Base-by-base conservation (phyloP, 306 rosid species). In the Trifolium subterraneum region DNA sequence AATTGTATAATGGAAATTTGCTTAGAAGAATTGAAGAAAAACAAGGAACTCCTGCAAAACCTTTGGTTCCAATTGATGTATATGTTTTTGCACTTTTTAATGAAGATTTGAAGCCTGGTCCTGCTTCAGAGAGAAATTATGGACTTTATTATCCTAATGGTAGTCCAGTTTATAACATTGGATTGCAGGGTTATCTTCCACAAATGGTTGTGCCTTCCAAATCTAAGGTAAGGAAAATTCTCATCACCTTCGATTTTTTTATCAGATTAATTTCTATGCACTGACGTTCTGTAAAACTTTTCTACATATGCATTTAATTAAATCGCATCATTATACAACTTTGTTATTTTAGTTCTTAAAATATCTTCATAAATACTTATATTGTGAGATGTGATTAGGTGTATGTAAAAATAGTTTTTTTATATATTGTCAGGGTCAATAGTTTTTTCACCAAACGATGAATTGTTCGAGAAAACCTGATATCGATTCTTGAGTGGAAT, bases 131-230 rank as follows among this genome's bases (percentile, higher is more conserved):
- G 81, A 87, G 93, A 77, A 93, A 93, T 55, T 93, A 91, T 76
- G 98, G 98, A 14, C 90, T 93, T 35, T 93, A 68, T 70, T 89
- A 90, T 83, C 97, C 98, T 1, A 45, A 93, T 83, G 98, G 96
- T 6, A 64, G 72, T 1, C 96, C 87, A 9, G 98, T 93, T 68
- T 93, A 93, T 69, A 71, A 89, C 51, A 78, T 87, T 71, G 98
- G 92, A 56, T 69, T 86, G 50, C 86, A 88, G 23, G 90, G 92
- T 41, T 62, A 81, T 74, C 90, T 85, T 20, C 90, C 96, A 1
- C 75, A 79, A 70, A 64, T 84, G 70, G 67, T 73, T 58, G 56
- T 89, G 2, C 60, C 60, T 35, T 89, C 92, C 31, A 80, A 67
- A 38, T 71, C 79, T 19, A 69, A 72, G 35, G 96, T 87, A 84